Base-by-base conservation (phyloP, 148 eudicot genomes). In the Nepenthes gracilis region DNA sequence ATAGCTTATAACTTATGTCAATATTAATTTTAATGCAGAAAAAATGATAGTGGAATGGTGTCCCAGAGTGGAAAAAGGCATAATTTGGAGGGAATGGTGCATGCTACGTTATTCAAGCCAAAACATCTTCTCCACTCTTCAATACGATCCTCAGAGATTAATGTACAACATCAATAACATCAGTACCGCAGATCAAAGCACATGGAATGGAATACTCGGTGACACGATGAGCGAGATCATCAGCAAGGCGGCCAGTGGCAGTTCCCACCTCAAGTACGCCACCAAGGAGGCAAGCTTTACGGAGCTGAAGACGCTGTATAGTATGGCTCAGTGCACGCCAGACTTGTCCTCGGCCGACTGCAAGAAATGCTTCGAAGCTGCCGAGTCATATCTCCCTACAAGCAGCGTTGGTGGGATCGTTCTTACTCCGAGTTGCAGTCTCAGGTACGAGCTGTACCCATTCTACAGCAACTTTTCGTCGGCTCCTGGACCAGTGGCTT, bases 251-350 rank as follows among this genome's bases (percentile, higher is more conserved):
- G 68, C 61, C 32, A 35, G 49, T 2, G 49, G 9, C 32, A 4
- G n/a, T 6, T 15, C 59, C 1, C 49, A 9, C 1, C 51, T 57
- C 50, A 65, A 65, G 13, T 74, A 40, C 14, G 78, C 78, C 15
- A 53, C 70, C 0, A 51, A 34, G 47, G 67, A 65, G 64, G 58
- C 47, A 2, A 43, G 36, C 1, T 47, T 51, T 36, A 9, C 70
- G 5, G 50, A 48, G 13, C 14, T 62, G 32, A 33, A 58, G 45
- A 36, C 57, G 2, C 52, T 63, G 10, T 67, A 63, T 50, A 55
- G 55, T 0, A 13, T 78, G 55, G 70, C 57, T 2, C 73, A 64
- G 38, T 69, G 77, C 49, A 68, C 65, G 1, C 73, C 73, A 1
- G 70, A 68, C 43, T 33, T 72, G 35, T 55, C 67, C 0, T 35